A percentile compares a stretch with the other conserved stretches of the same genome.
Evolutionary conservation across 768 basidiomycete species (phyloP).

Genomic region (Psilocybe subaeruginosa): DNA sequence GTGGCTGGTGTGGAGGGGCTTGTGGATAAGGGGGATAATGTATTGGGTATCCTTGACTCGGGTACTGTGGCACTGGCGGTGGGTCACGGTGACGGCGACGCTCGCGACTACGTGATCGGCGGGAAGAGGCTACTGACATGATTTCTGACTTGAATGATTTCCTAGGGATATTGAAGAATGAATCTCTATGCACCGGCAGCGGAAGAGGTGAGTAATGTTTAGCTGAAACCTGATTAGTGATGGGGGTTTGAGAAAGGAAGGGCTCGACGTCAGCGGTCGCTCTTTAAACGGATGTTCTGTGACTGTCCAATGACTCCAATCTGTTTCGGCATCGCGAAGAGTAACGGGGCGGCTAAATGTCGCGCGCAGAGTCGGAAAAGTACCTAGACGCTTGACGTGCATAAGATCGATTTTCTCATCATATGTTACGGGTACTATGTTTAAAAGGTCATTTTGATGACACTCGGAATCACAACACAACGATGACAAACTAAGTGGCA

Average conservation of each 20-base stretch:
- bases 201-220: neutral
- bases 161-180: neutral
- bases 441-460: no score
- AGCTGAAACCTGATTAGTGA: neutral
- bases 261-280: neutral
- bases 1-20: neutral
- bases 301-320: neutral
- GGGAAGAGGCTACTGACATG: slow-evolving; percentile 17
- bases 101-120: slow-evolving; percentile 9
- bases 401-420: neutral
- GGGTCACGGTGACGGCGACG: slow-evolving; percentile 7
- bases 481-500: no score
- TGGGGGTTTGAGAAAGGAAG: neutral
- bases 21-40: slow-evolving; percentile 1
- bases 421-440: no score
- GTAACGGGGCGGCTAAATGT: neutral
- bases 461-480: no score
- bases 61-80: neutral
- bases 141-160: no score
- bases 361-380: neutral
- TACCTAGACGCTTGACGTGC: neutral
- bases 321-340: neutral
- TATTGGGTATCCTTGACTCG: no score
- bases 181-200: neutral
- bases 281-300: neutral